Evolutionary conservation across 108 stramenopile genomes (phyloP).

Genomic region (Skeletonema potamos): DNA sequence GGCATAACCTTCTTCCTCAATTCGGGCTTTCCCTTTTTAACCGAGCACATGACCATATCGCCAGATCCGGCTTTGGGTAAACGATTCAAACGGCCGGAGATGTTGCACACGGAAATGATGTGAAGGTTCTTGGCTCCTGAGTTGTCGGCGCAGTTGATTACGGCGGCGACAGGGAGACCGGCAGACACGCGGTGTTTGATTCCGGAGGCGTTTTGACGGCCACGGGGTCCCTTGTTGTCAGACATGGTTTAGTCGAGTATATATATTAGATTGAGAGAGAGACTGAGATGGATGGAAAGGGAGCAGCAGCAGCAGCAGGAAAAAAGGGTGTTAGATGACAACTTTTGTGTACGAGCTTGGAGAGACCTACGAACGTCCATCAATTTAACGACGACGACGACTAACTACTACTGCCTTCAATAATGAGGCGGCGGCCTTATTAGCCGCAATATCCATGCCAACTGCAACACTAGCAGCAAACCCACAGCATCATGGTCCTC

Average conservation of each 20-base stretch:
- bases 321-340: not conserved
- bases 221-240: constrained; percentile 69
- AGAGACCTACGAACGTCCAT: too few species aligned
- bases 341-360: not conserved
- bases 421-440: too few species aligned
- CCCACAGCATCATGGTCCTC: constrained; percentile 6
- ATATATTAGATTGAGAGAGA: not conserved
- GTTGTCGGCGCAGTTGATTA: constrained; percentile 99
- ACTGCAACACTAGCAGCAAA: not conserved
- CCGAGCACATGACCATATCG: constrained; percentile 99
- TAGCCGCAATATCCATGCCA: not conserved
- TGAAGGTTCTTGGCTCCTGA: constrained; percentile 99
- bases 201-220: constrained; percentile 89
- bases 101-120: constrained; percentile 98
- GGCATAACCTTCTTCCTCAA: constrained; percentile 99
- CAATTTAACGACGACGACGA: not conserved
- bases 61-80: constrained; percentile 96
- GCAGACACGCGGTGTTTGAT: constrained; percentile 99
- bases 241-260: constrained; percentile 9
- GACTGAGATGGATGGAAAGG: not conserved
- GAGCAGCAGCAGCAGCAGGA: too few species aligned
- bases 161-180: constrained; percentile 98
- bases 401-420: not conserved
- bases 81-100: constrained; percentile 97
- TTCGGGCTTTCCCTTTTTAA: constrained; percentile 99